Conservation (phyloP, 495 filamentous ascomycete genomes). For the Penicillium atrosanguineum region DNA sequence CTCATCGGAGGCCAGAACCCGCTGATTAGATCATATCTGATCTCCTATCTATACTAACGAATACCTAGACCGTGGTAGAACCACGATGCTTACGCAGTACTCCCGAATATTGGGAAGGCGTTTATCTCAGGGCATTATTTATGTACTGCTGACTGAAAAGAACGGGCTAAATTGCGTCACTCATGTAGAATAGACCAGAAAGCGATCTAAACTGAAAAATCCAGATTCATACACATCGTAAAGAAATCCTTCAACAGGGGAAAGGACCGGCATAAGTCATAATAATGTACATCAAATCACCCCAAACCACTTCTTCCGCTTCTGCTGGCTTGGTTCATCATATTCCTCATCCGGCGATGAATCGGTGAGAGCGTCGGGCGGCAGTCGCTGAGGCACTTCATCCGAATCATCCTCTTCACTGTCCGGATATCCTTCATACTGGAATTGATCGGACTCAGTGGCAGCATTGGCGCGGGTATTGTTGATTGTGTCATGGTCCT, state of each 20-base stretch:
- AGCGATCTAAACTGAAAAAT: background rate
- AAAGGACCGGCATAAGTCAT: slow-evolving; percentile 9
- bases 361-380: slow-evolving; percentile 15
- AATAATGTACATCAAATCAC: slow-evolving; percentile 28
- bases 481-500: slow-evolving; percentile 28
- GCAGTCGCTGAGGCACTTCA: slow-evolving; percentile 21
- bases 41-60: background rate
- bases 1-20: background rate
- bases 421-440: slow-evolving; percentile 26
- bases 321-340: slow-evolving; percentile 13
- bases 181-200: slow-evolving; percentile 1
- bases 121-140: background rate
- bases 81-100: background rate
- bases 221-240: slow-evolving; percentile 7
- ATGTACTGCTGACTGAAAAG: background rate
- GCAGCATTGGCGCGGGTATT: slow-evolving; percentile 29
- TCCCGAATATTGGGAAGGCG: background rate
- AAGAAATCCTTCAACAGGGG: background rate
- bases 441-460: slow-evolving; percentile 13
- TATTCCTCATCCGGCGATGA: slow-evolving; percentile 11
- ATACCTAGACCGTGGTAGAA: background rate
- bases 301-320: slow-evolving; percentile 42
- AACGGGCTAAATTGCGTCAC: background rate
- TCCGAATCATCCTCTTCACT: slow-evolving; percentile 24
- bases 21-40: background rate